A percentile compares a stretch with the other conserved stretches of the same genome.
phyloP scores from a whole-genome alignment of 2,329 filamentous ascomycete genomes.

The Massarina eburnea region DNA sequence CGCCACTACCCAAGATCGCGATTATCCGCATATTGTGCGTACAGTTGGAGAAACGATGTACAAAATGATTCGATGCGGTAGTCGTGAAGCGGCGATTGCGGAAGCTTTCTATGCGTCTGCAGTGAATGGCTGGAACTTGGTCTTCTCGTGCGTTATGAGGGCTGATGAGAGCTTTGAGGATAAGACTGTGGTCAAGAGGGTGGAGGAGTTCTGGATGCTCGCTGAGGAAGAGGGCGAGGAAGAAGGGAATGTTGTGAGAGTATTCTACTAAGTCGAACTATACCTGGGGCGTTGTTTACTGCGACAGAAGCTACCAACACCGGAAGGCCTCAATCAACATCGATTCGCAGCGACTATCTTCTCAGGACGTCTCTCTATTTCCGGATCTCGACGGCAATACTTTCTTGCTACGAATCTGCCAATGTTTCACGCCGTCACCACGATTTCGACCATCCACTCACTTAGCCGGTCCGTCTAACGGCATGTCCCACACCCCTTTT shows the following conservation, averaged over 20 bases:
- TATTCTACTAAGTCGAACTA: slow-evolving; percentile 37
- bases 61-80: slow-evolving; percentile 35
- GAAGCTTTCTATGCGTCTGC: slow-evolving; percentile 34
- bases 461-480: no score
- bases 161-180: slow-evolving; percentile 25
- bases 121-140: slow-evolving; percentile 33
- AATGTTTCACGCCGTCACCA: no score
- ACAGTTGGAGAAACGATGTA: slow-evolving; percentile 26
- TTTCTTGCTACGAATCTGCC: no score
- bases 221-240: slow-evolving; percentile 19
- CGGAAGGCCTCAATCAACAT: no score
- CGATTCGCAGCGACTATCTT: no score
- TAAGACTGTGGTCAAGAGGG: slow-evolving; percentile 15
- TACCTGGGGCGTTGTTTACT: no score
- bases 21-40: slow-evolving; percentile 6
- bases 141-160: slow-evolving; percentile 35
- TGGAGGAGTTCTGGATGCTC: slow-evolving; percentile 29
- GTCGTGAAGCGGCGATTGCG: slow-evolving; percentile 30
- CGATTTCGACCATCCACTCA: no score
- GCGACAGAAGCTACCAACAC: no score
- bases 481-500: background rate
- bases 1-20: slow-evolving; percentile 18
- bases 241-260: slow-evolving; percentile 18
- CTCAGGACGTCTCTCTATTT: no score
- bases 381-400: no score